Base-by-base conservation (phyloP, 1,139 yeast genomes). In the Taphrina pruni region DNA sequence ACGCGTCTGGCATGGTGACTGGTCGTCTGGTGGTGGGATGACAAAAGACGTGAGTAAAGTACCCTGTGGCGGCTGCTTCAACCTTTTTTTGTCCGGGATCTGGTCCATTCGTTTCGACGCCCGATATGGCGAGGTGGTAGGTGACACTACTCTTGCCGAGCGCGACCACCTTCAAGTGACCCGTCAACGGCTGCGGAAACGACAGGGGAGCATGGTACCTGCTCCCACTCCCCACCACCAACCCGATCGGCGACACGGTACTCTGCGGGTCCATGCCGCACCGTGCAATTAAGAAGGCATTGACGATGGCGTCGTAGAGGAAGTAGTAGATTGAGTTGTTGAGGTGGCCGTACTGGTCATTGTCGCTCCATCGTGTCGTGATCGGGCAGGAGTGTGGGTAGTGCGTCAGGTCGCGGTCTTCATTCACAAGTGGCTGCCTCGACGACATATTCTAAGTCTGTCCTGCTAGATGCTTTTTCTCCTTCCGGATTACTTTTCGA, bases 11-110 rank as follows among this genome's bases (percentile, higher is more conserved):
- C 38, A 64, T 64, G 7, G 48, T 20, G 8, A 51, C 69, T n/a
- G 69, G 69, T 39, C 69, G 64, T 32, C 69, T 39, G 2, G 65
- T 57, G 48, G 35, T 32, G n/a, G 69, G 69, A 38, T 65, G 54
- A 45, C 57, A 64, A 50, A 65, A 65, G 35, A 65, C 69, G 21
- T 65, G 69, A 14, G 65, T 58, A 38, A 57, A 57, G 39, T 39
- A 54, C 11, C 69, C 69, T 11, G 52, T 51, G 17, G 69, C 69
- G 7, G 69, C 69, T 3, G 62, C 56, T 1, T 4, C 4, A 26
- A 26, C 32, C 32, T 26, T 26, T 26, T 26, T 4, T 26, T 26
- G 32, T 4, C 32, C 32, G 32, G 1, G 32, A 4, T 26, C 4
- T 0, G 1, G 4, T 4, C 26, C 38, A 2, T 9, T 36, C 17